Base-by-base conservation (phyloP, 1,284 basidiomycete genomes). In the Exobasidium cylindrosporum region DNA sequence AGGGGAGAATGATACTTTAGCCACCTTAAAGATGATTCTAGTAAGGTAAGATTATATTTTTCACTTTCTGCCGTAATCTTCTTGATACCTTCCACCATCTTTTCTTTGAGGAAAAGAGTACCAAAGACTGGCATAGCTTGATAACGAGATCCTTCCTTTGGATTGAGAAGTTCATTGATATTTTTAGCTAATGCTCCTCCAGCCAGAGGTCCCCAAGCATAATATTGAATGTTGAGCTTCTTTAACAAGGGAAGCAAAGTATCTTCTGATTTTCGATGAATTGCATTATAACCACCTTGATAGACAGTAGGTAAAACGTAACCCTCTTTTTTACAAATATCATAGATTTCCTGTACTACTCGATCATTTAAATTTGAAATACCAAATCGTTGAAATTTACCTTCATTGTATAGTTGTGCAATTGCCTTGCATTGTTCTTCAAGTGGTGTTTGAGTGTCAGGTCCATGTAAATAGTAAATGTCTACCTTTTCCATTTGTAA, bases 221-320 rank as follows among this genome's bases (percentile, higher is more conserved):
- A 66, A 31, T 73, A 65, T 29, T 83, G 65, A 23, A 89, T 82
- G 73, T 89, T 88, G 31, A 94, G 78, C 13, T 65, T 66, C 21
- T 68, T 66, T 5, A 74, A 61, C n/a, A 61, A 46, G n/a, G 71
- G 69, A 31, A 74, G 63, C 30, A 74, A 64, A 17, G 62, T 64
- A 0, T 58, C 14, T 44, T 72, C 68, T 11, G 65, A 58, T 1
- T 61, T 57, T 1, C 70, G 69, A 6, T 63, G 63, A 53, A 74
- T 60, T 7, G 61, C 56, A 46, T 70, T 73, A 65, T 73, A 74
- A 0, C 67, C 57, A 2, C 87, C 88, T 75, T 90, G 88, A 74
- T 89, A 89, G 1, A 83, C 86, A 0, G 85, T 85, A 1, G 52
- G 52, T 40, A 54, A 23, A 14, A 54, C 52, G 21, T 14, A 30